These are phyloP conservation scores for Epichloe sp. DNA, from an alignment of 2,329 filamentous ascomycete species.

Conservation along the genomic window DNA sequence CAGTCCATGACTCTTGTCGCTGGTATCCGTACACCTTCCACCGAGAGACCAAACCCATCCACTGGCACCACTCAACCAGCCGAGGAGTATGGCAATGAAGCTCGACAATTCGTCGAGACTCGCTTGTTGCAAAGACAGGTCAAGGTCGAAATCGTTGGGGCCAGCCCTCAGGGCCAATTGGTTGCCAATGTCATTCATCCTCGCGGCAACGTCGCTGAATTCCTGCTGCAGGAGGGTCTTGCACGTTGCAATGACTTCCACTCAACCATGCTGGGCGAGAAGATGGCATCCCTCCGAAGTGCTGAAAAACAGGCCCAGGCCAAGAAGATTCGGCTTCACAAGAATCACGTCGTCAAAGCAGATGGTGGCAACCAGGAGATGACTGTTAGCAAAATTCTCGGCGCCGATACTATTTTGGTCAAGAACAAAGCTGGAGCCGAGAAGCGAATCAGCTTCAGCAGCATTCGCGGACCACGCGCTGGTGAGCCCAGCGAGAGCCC, in stretches of 20 bases:
- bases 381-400: conserved; percentile 71
- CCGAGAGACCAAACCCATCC: conserved; percentile 66
- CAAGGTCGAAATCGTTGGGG: conserved; percentile 69
- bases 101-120: conserved; percentile 74
- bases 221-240: conserved; percentile 76
- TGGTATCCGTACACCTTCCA: conserved; percentile 79
- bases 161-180: conserved; percentile 84
- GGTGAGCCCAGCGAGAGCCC: conserved; percentile 77
- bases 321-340: conserved; percentile 66
- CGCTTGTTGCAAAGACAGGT: conserved; percentile 78
- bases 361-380: conserved; percentile 60
- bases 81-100: conserved; percentile 83
- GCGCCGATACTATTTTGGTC: conserved; percentile 78
- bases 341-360: conserved; percentile 61
- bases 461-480: conserved; percentile 82
- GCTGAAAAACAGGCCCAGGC: conserved; percentile 79
- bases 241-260: conserved; percentile 93
- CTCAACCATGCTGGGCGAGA: conserved; percentile 75
- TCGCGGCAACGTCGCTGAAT: conserved; percentile 82
- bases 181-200: conserved; percentile 80
- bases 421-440: conserved; percentile 75
- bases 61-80: conserved; percentile 71
- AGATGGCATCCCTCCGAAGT: conserved; percentile 74
- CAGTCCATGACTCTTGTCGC: conserved; percentile 83
- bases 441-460: conserved; percentile 85